phyloP scores from a whole-genome alignment of 805 yeast genomes.

The Schwanniomyces vanrijiae region DNA sequence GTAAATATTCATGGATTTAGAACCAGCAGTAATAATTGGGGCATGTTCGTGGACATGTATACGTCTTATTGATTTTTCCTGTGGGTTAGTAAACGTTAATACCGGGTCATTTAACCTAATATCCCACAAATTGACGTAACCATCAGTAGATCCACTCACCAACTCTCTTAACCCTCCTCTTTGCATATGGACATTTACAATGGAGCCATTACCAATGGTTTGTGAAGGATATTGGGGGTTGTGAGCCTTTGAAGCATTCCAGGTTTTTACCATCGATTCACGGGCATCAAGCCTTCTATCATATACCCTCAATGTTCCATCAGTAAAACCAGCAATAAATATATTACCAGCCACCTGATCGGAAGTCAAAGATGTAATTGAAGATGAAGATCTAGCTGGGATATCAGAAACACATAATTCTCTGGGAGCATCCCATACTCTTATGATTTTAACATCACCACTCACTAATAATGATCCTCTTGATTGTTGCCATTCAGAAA shows the following conservation, averaged over 20 bases:
- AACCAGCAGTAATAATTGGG: constrained; percentile 87
- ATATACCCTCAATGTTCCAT: constrained; percentile 84
- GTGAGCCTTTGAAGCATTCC: constrained; percentile 51
- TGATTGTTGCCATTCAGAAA: constrained; percentile 96
- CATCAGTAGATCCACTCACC: constrained; percentile 80
- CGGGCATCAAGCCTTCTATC: constrained; percentile 85
- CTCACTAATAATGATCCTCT: constrained; percentile 88
- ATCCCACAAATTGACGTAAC: constrained; percentile 88
- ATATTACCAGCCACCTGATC: constrained; percentile 94
- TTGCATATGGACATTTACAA: constrained; percentile 88
- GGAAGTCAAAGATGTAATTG: constrained; percentile 87
- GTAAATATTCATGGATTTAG: constrained; percentile 76
- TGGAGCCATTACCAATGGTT: constrained; percentile 45
- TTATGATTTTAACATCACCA: constrained; percentile 89
- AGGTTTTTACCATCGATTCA: constrained; percentile 80
- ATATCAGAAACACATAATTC: constrained; percentile 84
- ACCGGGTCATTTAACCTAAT: constrained; percentile 75
- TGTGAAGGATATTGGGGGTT: constrained; percentile 8
- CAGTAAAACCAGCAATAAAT: constrained; percentile 89
- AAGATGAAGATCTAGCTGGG: constrained; percentile 86
- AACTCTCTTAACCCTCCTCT: constrained; percentile 93
- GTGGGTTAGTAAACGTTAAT: constrained; percentile 56
- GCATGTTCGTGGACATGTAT: constrained; percentile 94
- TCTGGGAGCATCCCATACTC: constrained; percentile 96
- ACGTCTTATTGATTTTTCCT: constrained; percentile 55